Conservation (phyloP, 2,329 filamentous ascomycete species). For the Aspergillus quadrilineatus region DNA sequence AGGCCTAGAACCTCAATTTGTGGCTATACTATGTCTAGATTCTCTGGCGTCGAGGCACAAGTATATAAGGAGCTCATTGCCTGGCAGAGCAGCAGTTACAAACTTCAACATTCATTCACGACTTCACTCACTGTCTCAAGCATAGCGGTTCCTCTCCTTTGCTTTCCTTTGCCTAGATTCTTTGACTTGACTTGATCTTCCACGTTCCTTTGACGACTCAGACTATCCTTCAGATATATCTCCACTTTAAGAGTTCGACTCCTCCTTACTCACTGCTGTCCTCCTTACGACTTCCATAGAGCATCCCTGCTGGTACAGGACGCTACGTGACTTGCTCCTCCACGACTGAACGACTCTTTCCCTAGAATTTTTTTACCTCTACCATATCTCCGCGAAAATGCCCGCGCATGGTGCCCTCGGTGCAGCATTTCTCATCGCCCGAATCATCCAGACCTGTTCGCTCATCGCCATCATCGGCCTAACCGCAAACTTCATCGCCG, state of each 20-base stretch:
- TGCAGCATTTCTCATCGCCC: conserved; percentile 72
- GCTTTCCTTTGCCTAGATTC: not conserved
- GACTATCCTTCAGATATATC: not conserved
- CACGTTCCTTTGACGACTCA: not conserved
- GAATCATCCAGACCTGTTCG: conserved; percentile 67
- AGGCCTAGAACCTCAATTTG: not conserved
- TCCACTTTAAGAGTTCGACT: not conserved
- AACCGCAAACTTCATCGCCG: conserved; percentile 75
- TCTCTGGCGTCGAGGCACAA: not conserved
- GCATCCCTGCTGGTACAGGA: not conserved
- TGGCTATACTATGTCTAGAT: not conserved
- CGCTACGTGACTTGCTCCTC: not conserved
- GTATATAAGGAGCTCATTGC: not conserved
- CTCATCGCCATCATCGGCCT: conserved; percentile 79
- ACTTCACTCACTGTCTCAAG: not conserved
- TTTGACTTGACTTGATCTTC: not conserved
- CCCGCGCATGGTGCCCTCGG: conserved; percentile 66
- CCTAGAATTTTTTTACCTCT: not conserved
- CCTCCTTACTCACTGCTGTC: not conserved
- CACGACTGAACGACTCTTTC: not conserved
- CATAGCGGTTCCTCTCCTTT: not conserved
- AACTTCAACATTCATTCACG: not conserved
- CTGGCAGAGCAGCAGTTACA: not conserved
- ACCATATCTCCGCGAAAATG: conserved; percentile 22
- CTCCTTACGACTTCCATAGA: not conserved